Base-by-base conservation (phyloP, 306 rosid genomes). In the Medicago truncatula region DNA sequence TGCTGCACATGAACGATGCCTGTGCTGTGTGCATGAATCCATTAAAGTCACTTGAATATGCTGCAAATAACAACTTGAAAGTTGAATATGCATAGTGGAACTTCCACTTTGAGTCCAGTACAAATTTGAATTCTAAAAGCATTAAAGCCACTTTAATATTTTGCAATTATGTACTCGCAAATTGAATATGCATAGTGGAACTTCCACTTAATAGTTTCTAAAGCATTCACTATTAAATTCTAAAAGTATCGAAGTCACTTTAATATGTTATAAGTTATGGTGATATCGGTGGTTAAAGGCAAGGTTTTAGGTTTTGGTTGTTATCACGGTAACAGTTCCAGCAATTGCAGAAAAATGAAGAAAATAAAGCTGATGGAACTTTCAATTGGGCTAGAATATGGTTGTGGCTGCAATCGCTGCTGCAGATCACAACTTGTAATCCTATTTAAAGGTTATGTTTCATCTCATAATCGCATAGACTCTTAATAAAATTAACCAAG, bases 281-380 rank as follows among this genome's bases (percentile, higher is more conserved):
- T 56, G 68, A 53, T 25, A 62, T 70, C 74, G 13, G 69, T 36
- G 58, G 50, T 60, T 70, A 81, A 76, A 81, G 74, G 64, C 38
- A 72, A 31, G 68, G 75, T 76, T 71, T 76, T 82, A 82, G 79
- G 39, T 82, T 71, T 69, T 72, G 50, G 76, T 66, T 58, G 46
- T 50, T 68, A 66, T 81, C 76, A 61, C 60, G 73, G 63, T 71
- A 64, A 44, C 64, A 57, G 69, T 63, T 76, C 68, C 61, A 53
- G 47, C 23, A 20, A 36, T 67, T 44, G 47, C 69, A 43, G 58
- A 65, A 66, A 56, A 80, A 74, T 67, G 65, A 13, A 7, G 75
- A 64, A 39, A 58, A 57, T 57, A 67, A 67, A 50, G 70, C 56
- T 20, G 57, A 57, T 66, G 76, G 50, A 47, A 58, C 69, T 59